Evolutionary conservation across 352 stramenopile species (phyloP).

Genomic region (Phytophthora pini): DNA sequence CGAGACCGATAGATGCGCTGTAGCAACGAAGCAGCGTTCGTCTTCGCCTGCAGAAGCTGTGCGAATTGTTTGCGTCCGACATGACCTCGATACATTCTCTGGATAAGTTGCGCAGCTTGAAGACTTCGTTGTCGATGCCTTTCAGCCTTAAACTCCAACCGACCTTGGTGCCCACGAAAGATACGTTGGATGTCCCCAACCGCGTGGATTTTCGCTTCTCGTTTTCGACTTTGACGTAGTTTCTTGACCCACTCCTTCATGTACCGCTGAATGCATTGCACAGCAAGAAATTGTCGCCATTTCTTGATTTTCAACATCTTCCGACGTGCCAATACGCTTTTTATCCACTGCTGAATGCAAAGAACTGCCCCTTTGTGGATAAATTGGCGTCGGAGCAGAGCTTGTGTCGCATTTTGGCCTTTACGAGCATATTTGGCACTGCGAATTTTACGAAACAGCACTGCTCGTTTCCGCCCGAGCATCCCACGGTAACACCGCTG

Average conservation of each 20-base stretch:
- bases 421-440: slow-evolving; percentile 53
- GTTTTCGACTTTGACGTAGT: slow-evolving; percentile 39
- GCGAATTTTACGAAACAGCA: slow-evolving; percentile 73
- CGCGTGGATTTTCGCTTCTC: slow-evolving; percentile 46
- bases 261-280: slow-evolving; percentile 60
- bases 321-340: slow-evolving; percentile 43
- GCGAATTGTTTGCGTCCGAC: slow-evolving; percentile 39
- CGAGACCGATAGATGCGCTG: slow-evolving; percentile 58
- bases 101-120: slow-evolving; percentile 37
- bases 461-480: slow-evolving; percentile 53
- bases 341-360: slow-evolving; percentile 60
- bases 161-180: slow-evolving; percentile 49
- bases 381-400: slow-evolving; percentile 56
- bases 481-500: slow-evolving; percentile 60
- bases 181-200: slow-evolving; percentile 50
- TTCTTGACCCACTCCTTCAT: slow-evolving; percentile 54
- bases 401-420: slow-evolving; percentile 61
- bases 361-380: slow-evolving; percentile 50
- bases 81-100: slow-evolving; percentile 41
- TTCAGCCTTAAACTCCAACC: slow-evolving; percentile 36
- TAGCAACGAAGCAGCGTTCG: slow-evolving; percentile 40
- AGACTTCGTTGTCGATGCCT: slow-evolving; percentile 38
- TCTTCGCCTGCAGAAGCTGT: slow-evolving; percentile 39
- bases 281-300: slow-evolving; percentile 53
- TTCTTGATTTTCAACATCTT: slow-evolving; percentile 50